phyloP scores from a whole-genome alignment of 2,329 filamentous ascomycete genomes.

The Beauveria medogensis region DNA sequence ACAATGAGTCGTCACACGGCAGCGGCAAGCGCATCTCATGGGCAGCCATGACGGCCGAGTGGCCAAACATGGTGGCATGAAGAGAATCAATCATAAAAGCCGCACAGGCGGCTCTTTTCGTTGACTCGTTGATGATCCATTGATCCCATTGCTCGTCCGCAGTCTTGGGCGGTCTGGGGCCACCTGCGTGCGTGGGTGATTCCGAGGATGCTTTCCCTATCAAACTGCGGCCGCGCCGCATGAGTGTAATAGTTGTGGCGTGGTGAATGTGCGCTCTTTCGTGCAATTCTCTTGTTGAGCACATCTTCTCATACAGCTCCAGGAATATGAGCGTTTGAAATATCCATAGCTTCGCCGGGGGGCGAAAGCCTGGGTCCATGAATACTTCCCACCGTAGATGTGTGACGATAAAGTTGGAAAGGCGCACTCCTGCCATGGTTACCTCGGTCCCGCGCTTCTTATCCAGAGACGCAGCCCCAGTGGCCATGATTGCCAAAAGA shows the following conservation, averaged over 20 bases:
- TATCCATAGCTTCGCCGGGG: conserved; percentile 90
- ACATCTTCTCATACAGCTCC: conserved; percentile 97
- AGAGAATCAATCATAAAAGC: conserved; percentile 94
- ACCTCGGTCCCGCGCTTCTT: conserved; percentile 67
- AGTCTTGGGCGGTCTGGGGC: conserved; percentile 57
- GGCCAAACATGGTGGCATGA: conserved; percentile 96
- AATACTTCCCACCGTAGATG: conserved; percentile 96
- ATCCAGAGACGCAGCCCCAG: conserved; percentile 84
- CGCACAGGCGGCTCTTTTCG: conserved; percentile 79
- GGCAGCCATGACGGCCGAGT: conserved; percentile 93
- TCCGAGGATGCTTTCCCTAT: conserved; percentile 80
- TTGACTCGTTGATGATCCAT: conserved; percentile 93
- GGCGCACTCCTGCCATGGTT: conserved; percentile 67
- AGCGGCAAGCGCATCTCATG: conserved; percentile 89
- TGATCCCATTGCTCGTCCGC: conserved; percentile 90
- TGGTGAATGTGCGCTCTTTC: conserved; percentile 96
- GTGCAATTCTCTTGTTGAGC: conserved; percentile 82
- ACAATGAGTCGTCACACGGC: conserved; percentile 86
- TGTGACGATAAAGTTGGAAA: conserved; percentile 87
- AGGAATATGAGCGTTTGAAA: conserved; percentile 86
- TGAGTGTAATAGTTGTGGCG: conserved; percentile 87
- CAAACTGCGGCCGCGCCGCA: conserved; percentile 86
- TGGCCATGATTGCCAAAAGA: conserved; percentile 81
- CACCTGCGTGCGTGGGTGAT: conserved; percentile 67
- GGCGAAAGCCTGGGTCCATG: conserved; percentile 80